Evolutionary conservation across 352 stramenopile species (phyloP), one percentile per base, ranked within the genome.

Genomic region (Peronospora tabacina): DNA sequence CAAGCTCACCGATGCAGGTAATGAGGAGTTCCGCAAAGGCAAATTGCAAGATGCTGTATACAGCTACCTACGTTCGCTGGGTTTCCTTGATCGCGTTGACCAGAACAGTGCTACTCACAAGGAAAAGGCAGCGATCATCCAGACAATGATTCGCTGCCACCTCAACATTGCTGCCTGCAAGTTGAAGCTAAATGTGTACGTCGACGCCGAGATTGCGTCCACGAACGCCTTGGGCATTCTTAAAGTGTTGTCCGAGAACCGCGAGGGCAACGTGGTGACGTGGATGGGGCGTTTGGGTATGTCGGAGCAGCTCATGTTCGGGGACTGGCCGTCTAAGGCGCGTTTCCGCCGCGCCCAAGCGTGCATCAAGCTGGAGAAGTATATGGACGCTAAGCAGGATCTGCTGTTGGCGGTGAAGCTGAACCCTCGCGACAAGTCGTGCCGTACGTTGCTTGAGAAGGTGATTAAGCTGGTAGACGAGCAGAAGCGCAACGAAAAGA

Each of bases 101-200:
- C 79, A 93, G 45, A 75, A 90, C 24, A 60, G 33, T 6, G 75
- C 82, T 11, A 90, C 79, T 0, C 77, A 93, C 60, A 93, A 93
- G 55, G 74, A 93, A 36, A 93, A 90, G 56, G 82, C 82, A 33
- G 84, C 68, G 24, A 87, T 90, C 49, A 70, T 93, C 12, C 79
- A 90, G 67, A 93, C 82, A 12, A 93, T 93, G 82, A 88, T 93
- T 33, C 82, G 82, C 28, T 93, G 82, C 49, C 82, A 93, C 49
- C 60, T 93, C 16, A 93, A 93, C 51, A 86, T 93, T 44, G 72
- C 72, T 12, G 82, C 82, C 7, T 93, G 77, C 72, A 93, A 90
- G 46, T 69, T 93, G 46, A 89, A 90, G 58, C 51, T 77, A 5
- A 67, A 87, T 44, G 59, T 55, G 35, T 77, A 83, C 49, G 29